Evolutionary conservation across 805 yeast genomes (phyloP), one percentile per base, ranked within the genome.

Genomic region (Teunomyces panamensis): DNA sequence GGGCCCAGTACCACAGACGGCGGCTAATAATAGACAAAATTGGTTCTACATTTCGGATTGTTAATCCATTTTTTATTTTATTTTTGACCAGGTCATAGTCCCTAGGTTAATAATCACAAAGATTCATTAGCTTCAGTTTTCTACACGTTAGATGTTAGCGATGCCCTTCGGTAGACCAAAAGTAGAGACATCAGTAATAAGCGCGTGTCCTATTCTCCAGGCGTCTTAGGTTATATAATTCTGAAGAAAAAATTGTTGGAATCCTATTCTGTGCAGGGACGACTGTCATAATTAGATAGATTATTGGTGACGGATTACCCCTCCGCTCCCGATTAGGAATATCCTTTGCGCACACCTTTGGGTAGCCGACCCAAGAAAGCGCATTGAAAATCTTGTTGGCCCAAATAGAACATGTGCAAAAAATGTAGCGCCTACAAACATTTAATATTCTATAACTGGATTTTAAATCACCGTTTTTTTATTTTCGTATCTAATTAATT

Each of bases 401-500:
- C 24, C 24, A 20, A 20, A 20, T 20, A 20, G 6, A 17, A 17
- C 4, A 2, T 3, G 4, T 2, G 17, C 17, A 17, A 17, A 17
- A 17, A 17, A 17, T 17, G 17, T 3, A 17, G 3, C 4, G 4
- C 17, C 17, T 17, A 16, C 17, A 16, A 17, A 17, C 17, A 17
- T 2, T 17, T 17, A 3, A 17, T 17, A 17, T 13, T 29, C 30
- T 29, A 9, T 29, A 3, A 30, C 13, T 30, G 33, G 33, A 13
- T 30, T 7, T 30, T 32, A 32, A 10, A 32, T 27, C 43, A 20
- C 27, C 36, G 24, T 43, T 10, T 44, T 41, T 20, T 24, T 34
- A 37, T 30, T 33, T 24, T 46, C 24, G 43, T 34, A 30, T 37
- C 32, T 28, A 34, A 29, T 37, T 33, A 26, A 13, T 32, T 39